Conservation (phyloP, 495 filamentous ascomycete species). For the Podospora australis region DNA sequence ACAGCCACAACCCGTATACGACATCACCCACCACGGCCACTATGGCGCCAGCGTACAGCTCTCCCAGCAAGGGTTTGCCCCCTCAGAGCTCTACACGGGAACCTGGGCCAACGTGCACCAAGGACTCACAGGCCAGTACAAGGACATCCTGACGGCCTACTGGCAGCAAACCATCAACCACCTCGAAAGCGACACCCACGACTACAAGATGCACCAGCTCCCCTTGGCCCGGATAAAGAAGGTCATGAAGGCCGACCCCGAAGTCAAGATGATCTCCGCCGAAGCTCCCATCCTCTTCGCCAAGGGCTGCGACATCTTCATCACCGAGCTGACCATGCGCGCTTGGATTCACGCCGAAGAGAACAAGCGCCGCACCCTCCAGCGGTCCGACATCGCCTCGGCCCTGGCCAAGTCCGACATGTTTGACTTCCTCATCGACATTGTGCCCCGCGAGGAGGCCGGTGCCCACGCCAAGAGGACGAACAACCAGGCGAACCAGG, state of each 20-base stretch:
- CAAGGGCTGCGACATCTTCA: conserved; percentile 99
- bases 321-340: conserved; percentile 97
- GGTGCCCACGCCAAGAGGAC: conserved; percentile 70
- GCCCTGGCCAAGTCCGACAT: conserved; percentile 96
- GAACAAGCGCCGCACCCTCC: conserved; percentile 93
- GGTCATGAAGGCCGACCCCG: conserved; percentile 98
- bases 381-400: conserved; percentile 92
- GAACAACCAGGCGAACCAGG: conserved; percentile 41
- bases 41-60: conserved; percentile 73
- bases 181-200: conserved; percentile 88
- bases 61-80: conserved; percentile 70
- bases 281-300: conserved; percentile 97
- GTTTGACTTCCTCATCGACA: conserved; percentile 99
- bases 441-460: conserved; percentile 93
- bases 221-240: conserved; percentile 97
- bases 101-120: conserved; percentile 98
- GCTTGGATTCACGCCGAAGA: conserved; percentile 99
- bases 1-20: conserved; percentile 54
- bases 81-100: conserved; percentile 83
- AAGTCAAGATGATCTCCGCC: conserved; percentile 99
- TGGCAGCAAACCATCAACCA: conserved; percentile 97
- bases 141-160: conserved; percentile 95
- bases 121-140: conserved; percentile 85
- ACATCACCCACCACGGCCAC: conserved; percentile 75
- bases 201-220: conserved; percentile 95